Evolutionary conservation across 2,329 filamentous ascomycete genomes (phyloP), one percentile per base, ranked within the genome.

Genomic region (Orbilia brochopaga): DNA sequence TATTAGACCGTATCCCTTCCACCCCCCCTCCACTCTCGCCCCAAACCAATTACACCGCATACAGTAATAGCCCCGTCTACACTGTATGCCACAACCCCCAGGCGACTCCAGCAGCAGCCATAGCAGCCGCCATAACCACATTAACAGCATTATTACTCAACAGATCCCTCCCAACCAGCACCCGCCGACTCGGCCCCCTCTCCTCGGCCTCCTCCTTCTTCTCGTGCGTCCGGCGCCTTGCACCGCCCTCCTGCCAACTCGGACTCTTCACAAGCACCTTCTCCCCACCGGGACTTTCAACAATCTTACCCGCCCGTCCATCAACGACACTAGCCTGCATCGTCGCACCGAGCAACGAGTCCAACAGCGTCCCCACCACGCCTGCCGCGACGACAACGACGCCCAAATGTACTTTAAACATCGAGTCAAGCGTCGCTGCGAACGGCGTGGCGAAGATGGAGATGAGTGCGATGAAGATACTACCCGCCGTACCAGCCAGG

Each of bases 111-210:
- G 88, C 86, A 17, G 92, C 74, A 78, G 90, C 96, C 85, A 96
- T 92, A 2, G 83, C 83, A 13, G 86, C 83, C 0, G 93, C 92
- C 93, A 97, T 97, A 64, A 93, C 79, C 66, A 97, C 86, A 79
- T 99, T 99, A 76, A 99, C 92, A 61, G 90, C 90, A 79, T 99
- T 99, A 79, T 99, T 99, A 79, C 96, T 92, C 65, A 99, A 82
- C 73, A 95, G 79, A 78, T 96, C 85, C 89, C 80, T 90, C 86
- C 5, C 88, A 80, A 3, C 87, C 81, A 17, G 89, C 82, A 57
- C 87, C 88, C 70, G 88, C 85, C 76, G 4, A 42, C 37, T 42
- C 80, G 65, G 27, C 83, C 81, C 1, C 85, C 80, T 81, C 85
- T 74, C 81, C 76, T 44, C 81, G 83, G 65, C 82, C 81, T 48